Evolutionary conservation across 2,329 filamentous ascomycete genomes (phyloP), one percentile per base, ranked within the genome.

Genomic region (Fusarium sarcochroum): DNA sequence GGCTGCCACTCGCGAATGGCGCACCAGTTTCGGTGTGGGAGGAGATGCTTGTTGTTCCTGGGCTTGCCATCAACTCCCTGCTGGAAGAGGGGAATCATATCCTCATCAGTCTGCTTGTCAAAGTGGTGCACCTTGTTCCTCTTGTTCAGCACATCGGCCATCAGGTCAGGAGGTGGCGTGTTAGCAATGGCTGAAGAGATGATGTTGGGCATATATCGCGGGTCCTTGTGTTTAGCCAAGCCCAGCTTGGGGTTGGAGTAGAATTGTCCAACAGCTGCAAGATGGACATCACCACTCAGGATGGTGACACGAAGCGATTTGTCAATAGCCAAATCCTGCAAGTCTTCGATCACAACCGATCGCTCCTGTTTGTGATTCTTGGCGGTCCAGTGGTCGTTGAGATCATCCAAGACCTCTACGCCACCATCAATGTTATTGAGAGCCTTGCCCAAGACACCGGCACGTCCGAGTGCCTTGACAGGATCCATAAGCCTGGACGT

Each of bases 351-450:
- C 66, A 98, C 85, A 79, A 93, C 91, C 66, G 90, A 93, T 50
- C 96, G 89, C 80, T 99, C 96, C 25, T 89, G 86, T 77, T 98
- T 99, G 82, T 98, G 94, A 76, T 94, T 93, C 76, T 93, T 97
- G 37, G 95, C 93, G 1, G 95, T 98, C 96, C 96, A 99, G 77
- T 99, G 95, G 78, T 98, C 96, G 76, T 98, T 95, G 11, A 97
- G 82, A 73, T 97, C 94, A 76, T 97, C 94, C 27, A 97, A 83
- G 15, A 98, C 92, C 79, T 98, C 96, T 7, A 96, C 92, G 18
- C 93, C 93, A 21, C 93, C 94, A 75, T 98, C 94, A 72, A 97
- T 94, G 70, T 92, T 92, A 81, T 97, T 97, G 38, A 97, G 84
- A 42, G 97, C 89, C 62, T 87, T 87, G 5, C 93, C 93, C 51